Evolutionary conservation across 169 alveolate genomes (phyloP).

Genomic region (Eimeria necatrix): DNA sequence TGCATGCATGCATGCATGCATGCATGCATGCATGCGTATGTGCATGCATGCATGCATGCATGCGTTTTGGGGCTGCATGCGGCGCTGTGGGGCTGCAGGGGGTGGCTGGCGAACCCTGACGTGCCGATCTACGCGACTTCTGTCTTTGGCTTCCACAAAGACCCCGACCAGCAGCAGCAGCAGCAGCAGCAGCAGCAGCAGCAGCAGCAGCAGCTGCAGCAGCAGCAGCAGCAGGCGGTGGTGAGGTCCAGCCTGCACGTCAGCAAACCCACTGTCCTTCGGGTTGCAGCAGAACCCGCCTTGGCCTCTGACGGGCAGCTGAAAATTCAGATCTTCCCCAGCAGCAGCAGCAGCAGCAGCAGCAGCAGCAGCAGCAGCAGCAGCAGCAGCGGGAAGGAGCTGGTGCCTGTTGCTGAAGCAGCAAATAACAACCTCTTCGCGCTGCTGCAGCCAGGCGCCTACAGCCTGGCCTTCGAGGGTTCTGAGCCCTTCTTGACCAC

Average conservation of each 20-base stretch:
- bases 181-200: constrained; percentile 1
- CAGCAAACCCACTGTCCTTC: constrained; percentile 64
- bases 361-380: constrained; percentile 28
- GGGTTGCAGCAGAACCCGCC: constrained; percentile 81
- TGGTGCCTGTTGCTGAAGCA: constrained; percentile 35
- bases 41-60: not conserved
- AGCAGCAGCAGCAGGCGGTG: constrained; percentile 21
- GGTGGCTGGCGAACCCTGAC: constrained; percentile 68
- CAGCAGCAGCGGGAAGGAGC: not conserved
- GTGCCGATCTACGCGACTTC: constrained; percentile 68
- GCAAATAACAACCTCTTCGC: constrained; percentile 66
- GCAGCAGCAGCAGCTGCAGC: not conserved
- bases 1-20: not conserved
- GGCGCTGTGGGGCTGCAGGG: constrained; percentile 32
- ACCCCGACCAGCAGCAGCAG: constrained; percentile 6
- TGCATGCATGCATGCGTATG: not conserved
- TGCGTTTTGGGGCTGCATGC: not conserved
- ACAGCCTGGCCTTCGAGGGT: constrained; percentile 41
- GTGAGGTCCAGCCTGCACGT: constrained; percentile 1
- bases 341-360: not conserved
- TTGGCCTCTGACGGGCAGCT: constrained; percentile 71
- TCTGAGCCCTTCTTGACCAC: constrained; percentile 76
- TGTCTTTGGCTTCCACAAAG: constrained; percentile 40
- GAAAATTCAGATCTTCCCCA: constrained; percentile 24
- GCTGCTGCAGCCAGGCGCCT: constrained; percentile 77